Base-by-base conservation (phyloP, 306 rosid species). In the Pterocarpus santalinus region DNA sequence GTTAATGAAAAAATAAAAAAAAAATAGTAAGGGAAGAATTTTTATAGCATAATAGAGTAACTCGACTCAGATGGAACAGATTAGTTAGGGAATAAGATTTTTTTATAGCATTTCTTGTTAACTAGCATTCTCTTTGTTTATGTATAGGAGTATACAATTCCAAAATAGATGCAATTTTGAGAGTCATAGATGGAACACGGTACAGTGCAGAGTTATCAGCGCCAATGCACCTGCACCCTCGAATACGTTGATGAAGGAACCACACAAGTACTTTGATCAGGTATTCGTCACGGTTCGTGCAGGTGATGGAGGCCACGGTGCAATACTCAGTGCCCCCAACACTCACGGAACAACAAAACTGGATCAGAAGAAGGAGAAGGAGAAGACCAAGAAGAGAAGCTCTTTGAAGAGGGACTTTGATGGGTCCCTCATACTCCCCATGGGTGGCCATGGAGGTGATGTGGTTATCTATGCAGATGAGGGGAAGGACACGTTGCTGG, bases 271-370 rank as follows among this genome's bases (percentile, higher is more conserved):
- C 76, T 93, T 95, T 77, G 99, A 95, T 79, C 98, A 93, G 78
- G 97, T 84, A 22, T 33, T 78, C 69, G 87, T 95, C 73, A 90
- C 97, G 39, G 94, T 93, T 73, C 97, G 99, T 34, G 88, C 93
- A 0, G 99, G 98, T 22, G 98, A 92, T 75, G 98, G 97, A 15
- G 99, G 98, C 73, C 97, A 92, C 58, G 97, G 99, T 34, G 89
- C 97, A 11, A 72, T 93, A 16, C 90, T 84, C 30, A 84, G 61
- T 6, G 32, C 53, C 3, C 72, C 72, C 7, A 41, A 17, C 34
- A 55, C 61, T 34, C 78, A 68, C 28, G 73, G 86, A 85, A 86
- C 82, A 41, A 88, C 57, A 51, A 51, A 84, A 68, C 69, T 69
- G 11, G 91, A 86, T 2, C 15, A 34, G 7, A 69, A 79, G 16